Base-by-base conservation (phyloP, 2,329 filamentous ascomycete genomes). In the Cladosporium sp. region DNA sequence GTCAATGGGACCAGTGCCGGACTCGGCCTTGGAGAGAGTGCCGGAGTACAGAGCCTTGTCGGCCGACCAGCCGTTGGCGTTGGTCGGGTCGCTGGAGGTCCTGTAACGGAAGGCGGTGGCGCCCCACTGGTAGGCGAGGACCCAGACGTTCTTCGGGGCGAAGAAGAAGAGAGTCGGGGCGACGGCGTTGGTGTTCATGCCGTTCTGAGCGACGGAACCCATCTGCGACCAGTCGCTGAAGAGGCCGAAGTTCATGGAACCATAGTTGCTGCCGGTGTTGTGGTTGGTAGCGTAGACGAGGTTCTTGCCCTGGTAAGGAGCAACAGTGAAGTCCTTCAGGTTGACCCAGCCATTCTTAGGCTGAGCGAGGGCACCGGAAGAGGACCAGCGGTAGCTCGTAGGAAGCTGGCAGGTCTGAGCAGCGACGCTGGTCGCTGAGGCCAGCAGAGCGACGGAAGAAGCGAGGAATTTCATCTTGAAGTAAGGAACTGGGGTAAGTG, bases 161-260 rank as follows among this genome's bases (percentile, higher is more conserved):
- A 89, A 89, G 79, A 83, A 86, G 78, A 90, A 88, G 58, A 90
- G 76, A 0, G 86, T 86, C 0, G 88, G 88, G 0, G 87, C 87
- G 23, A 88, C 86, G 13, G 84, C 75, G 8, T 66, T 69, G 2
- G 65, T 53, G 59, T 30, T 78, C 83, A 86, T 87, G 0, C 64
- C 67, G 67, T 78, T 89, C 76, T 89, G 87, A 67, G 72, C 76
- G 0, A 81, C 84, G 0, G 80, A 76, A 21, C 73, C 76, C 80
- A 89, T 83, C 26, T 82, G 77, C 14, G 77, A 75, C 81, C 82
- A 88, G 78, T 86, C 79, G 1, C 76, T 76, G 75, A 89, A 84
- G 63, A 80, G 76, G 25, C 79, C 80, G 68, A 89, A 89, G 76
- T 76, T 80, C 82, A 89, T 84, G 16, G 86, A 88, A 67, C 85